phyloP scores from a whole-genome alignment of 2,329 filamentous ascomycete genomes.

The Microsporum ferrugineum region DNA sequence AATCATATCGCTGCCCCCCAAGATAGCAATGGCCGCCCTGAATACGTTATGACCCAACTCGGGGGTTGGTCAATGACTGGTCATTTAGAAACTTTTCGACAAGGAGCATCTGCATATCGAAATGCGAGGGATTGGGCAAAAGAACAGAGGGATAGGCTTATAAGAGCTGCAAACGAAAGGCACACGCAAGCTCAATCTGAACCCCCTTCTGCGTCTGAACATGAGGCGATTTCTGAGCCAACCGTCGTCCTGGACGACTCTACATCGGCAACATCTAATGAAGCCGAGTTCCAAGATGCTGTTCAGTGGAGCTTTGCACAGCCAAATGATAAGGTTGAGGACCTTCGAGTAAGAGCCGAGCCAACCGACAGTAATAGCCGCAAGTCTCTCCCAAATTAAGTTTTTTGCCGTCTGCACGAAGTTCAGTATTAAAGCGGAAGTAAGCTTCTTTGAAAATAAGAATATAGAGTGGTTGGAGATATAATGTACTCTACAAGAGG shows the following conservation, averaged over 20 bases:
- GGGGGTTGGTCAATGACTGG: neutral
- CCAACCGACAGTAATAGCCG: no score
- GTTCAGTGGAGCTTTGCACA: constrained; percentile 5
- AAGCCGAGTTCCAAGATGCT: constrained; percentile 7
- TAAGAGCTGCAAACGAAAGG: constrained; percentile 21
- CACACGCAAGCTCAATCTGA: neutral
- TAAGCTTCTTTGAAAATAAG: no score
- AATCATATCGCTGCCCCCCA: neutral
- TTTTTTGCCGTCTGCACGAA: no score
- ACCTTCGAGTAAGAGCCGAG: neutral
- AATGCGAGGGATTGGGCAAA: constrained; percentile 33
- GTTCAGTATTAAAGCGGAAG: no score
- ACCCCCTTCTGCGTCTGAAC: neutral
- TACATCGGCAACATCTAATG: constrained; percentile 5
- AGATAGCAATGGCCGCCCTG: neutral
- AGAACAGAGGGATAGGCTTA: constrained; percentile 28
- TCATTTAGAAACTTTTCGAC: constrained; percentile 22
- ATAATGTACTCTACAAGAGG: no score
- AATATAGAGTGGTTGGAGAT: no score
- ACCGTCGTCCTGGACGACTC: neutral
- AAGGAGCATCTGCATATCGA: constrained; percentile 13
- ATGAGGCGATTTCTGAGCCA: neutral
- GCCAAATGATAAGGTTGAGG: constrained; percentile 1
- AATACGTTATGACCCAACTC: constrained; percentile 10
- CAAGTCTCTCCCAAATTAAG: no score